These are phyloP conservation scores for Aspergillus transmontanensis DNA, from an alignment of 2,329 filamentous ascomycete species.

Conservation along the genomic window DNA sequence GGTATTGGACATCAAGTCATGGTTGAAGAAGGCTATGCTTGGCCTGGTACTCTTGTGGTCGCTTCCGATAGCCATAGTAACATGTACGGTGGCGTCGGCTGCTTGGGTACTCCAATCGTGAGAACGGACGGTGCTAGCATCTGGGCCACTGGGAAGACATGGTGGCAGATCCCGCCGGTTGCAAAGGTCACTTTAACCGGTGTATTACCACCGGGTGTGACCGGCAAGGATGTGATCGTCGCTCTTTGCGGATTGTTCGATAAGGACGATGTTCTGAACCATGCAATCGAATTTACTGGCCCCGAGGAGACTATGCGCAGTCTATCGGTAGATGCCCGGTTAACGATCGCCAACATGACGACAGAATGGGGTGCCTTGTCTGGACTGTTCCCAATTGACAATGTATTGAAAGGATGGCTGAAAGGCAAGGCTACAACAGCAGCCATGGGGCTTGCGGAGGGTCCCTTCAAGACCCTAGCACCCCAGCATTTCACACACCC, in stretches of 20 bases:
- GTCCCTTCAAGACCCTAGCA: constrained; percentile 50
- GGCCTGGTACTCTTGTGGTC: constrained; percentile 82
- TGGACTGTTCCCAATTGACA: constrained; percentile 80
- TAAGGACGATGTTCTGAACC: constrained; percentile 86
- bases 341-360: constrained; percentile 75
- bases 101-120: constrained; percentile 78
- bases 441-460: constrained; percentile 60
- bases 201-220: constrained; percentile 74
- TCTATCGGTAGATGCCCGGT: constrained; percentile 70
- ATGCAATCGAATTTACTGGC: constrained; percentile 85
- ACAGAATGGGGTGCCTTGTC: constrained; percentile 78
- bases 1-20: constrained; percentile 82
- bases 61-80: constrained; percentile 73
- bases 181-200: constrained; percentile 79
- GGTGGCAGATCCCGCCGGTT: constrained; percentile 87
- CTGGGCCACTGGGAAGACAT: constrained; percentile 79
- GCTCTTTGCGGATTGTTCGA: constrained; percentile 85
- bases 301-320: constrained; percentile 74
- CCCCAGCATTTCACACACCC: constrained; percentile 70
- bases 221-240: constrained; percentile 92
- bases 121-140: constrained; percentile 84
- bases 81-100: constrained; percentile 80
- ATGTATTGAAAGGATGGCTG: constrained; percentile 71
- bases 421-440: constrained; percentile 73
- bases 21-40: constrained; percentile 79